Evolutionary conservation across 805 yeast genomes (phyloP).

Genomic region (Starmerella floris): DNA sequence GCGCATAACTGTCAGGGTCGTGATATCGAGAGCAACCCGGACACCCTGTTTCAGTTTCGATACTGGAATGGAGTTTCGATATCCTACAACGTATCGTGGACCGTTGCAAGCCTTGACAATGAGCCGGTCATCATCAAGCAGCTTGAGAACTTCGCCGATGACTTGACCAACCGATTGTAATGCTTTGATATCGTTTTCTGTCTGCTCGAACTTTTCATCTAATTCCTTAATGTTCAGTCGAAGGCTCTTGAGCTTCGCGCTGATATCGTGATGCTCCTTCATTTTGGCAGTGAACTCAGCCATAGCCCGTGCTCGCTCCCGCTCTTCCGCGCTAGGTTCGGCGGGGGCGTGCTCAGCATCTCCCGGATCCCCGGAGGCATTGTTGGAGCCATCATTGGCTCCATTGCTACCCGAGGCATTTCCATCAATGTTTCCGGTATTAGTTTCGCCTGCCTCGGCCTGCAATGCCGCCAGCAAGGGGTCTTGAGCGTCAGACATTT

Average conservation of each 20-base stretch:
- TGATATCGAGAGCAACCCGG: constrained; percentile 93
- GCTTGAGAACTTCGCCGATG: constrained; percentile 92
- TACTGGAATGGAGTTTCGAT: constrained; percentile 81
- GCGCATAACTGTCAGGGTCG: constrained; percentile 94
- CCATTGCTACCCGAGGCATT: not conserved
- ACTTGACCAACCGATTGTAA: constrained; percentile 94
- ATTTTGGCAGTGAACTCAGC: constrained; percentile 69
- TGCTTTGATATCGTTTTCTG: constrained; percentile 95
- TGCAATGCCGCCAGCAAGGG: constrained; percentile 26
- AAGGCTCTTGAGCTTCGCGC: constrained; percentile 72
- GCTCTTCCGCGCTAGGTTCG: constrained; percentile 33
- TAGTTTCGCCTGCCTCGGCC: constrained; percentile 8
- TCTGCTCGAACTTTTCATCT: constrained; percentile 74
- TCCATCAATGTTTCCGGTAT: not conserved
- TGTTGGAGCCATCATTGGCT: not conserved
- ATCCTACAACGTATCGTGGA: constrained; percentile 94
- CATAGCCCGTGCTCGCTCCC: constrained; percentile 67
- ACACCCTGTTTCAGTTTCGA: constrained; percentile 80
- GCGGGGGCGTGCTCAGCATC: not conserved
- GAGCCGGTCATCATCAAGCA: constrained; percentile 80
- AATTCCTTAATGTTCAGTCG: constrained; percentile 71
- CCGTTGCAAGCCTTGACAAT: constrained; percentile 95
- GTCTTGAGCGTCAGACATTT: constrained; percentile 18
- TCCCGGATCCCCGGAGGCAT: not conserved
- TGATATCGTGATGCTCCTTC: constrained; percentile 89